Conservation (phyloP, 176 grass and related monocot genomes). For the Oryza coarctata region DNA sequence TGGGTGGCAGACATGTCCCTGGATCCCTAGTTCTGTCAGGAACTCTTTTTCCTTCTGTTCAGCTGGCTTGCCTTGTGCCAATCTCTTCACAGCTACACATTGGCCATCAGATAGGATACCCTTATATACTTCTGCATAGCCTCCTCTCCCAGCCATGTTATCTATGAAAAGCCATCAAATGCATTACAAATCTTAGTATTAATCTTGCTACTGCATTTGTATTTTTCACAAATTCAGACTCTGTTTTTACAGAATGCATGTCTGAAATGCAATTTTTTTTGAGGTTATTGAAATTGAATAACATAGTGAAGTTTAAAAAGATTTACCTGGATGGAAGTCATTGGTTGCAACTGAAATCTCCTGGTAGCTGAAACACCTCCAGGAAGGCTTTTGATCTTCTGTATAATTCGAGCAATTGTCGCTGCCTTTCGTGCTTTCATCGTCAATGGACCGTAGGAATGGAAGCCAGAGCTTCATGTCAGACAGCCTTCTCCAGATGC, state of each 20-base stretch:
- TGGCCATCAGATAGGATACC: constrained; percentile 64
- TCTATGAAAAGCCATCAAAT: constrained; percentile 41
- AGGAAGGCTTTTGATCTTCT: constrained; percentile 67
- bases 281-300: not conserved
- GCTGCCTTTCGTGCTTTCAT: constrained; percentile 46
- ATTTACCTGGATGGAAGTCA: constrained; percentile 72
- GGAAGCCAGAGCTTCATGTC: constrained; percentile 71
- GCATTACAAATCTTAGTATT: not conserved
- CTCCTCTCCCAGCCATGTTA: constrained; percentile 83
- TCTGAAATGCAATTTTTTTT: not conserved
- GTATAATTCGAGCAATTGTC: constrained; percentile 41
- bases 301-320: not conserved
- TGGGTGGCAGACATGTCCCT: constrained; percentile 88
- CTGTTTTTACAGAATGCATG: not conserved
- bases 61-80: constrained; percentile 63
- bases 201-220: not conserved
- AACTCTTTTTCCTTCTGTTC: constrained; percentile 92
- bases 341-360: constrained; percentile 71
- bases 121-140: constrained; percentile 90
- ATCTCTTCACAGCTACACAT: constrained; percentile 73
- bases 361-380: constrained; percentile 78
- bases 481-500: constrained; percentile 71
- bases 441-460: constrained; percentile 44
- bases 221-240: not conserved
- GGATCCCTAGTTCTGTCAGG: constrained; percentile 75